Base-by-base conservation (phyloP, 106 monocot species). In the Apostasia ramifera region DNA sequence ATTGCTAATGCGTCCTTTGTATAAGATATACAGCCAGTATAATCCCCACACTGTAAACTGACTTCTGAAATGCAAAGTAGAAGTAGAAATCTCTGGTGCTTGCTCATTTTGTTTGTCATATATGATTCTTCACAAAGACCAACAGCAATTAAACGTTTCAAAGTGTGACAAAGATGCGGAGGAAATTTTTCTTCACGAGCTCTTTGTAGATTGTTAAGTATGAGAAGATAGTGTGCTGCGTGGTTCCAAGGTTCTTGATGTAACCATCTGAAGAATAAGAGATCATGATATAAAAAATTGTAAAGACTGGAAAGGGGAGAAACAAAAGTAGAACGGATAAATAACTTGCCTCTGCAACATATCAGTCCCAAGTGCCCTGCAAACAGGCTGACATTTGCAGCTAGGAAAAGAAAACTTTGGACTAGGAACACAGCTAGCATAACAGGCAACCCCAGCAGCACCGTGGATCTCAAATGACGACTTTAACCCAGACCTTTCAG, bases 241-340 rank as follows among this genome's bases (percentile, higher is more conserved):
- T 50, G 9, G 66, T 81, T 98, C 97, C 97, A 98, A 46, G 97
- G 97, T 74, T 92, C 97, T 72, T 75, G 80, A 90, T 82, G 92
- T 77, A 98, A 61, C 89, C 84, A 90, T 78, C 97, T 98, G 75
- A 37, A 70, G 13, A 40, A 38, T 14, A 47, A 61, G 15, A 15
- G 26, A 26, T 62, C 3, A 12, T 39, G 40, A 47, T 65, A 40
- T 47, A 37, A 11, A 4, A 7, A 49, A 65, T 65, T 65, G 48
- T 8, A 44, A 49, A 5, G 2, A 15, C 37, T 37, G 26, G 3
- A 14, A 65, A n/a, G 2, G 44, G 42, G 9, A 43, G 5, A 40
- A 1, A 14, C 70, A 52, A 54, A 47, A 50, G 6, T 67, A 44
- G 53, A 73, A 68, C 7, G 10, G 10, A 68, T 2, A 39, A 70